Evolutionary conservation across 2,329 filamentous ascomycete genomes (phyloP).

Genomic region (Teratosphaeriaceae sp.): DNA sequence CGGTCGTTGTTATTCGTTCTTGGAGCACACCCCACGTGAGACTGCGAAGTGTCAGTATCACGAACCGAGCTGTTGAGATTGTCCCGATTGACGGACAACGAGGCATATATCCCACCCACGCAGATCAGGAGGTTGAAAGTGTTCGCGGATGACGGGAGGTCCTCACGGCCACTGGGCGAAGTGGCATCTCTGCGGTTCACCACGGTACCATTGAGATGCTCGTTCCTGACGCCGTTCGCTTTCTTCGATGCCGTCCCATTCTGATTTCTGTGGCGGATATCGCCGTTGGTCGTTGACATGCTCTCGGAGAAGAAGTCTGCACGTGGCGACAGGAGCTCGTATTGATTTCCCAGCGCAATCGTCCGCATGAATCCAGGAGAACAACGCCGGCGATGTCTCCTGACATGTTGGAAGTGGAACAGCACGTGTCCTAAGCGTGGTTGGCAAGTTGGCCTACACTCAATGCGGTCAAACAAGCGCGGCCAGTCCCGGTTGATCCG

Average conservation of each 20-base stretch:
- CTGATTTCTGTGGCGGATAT: conserved; percentile 18
- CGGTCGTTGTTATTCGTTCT: conserved; percentile 92
- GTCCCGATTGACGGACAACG: conserved; percentile 60
- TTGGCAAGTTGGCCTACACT: no score
- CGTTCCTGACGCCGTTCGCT: background rate
- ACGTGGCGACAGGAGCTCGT: no score
- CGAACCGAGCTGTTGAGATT: background rate
- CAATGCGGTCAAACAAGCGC: no score
- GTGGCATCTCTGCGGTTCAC: conserved; percentile 22
- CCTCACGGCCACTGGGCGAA: conserved; percentile 11
- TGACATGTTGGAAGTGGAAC: no score
- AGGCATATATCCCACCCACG: conserved; percentile 92
- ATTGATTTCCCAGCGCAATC: no score
- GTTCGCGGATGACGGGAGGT: conserved; percentile 16
- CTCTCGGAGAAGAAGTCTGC: no score
- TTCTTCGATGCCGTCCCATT: conserved; percentile 19
- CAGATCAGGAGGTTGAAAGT: conserved; percentile 69
- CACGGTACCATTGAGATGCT: conserved; percentile 11
- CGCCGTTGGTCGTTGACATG: conserved; percentile 15
- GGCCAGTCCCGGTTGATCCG: no score
- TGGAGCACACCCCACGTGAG: conserved; percentile 95
- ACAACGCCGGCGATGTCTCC: no score
- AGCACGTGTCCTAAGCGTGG: no score
- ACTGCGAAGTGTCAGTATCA: conserved; percentile 33
- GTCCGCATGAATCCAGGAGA: no score